Evolutionary conservation across 768 basidiomycete genomes (phyloP).

Genomic region (Termitomyces heimii): DNA sequence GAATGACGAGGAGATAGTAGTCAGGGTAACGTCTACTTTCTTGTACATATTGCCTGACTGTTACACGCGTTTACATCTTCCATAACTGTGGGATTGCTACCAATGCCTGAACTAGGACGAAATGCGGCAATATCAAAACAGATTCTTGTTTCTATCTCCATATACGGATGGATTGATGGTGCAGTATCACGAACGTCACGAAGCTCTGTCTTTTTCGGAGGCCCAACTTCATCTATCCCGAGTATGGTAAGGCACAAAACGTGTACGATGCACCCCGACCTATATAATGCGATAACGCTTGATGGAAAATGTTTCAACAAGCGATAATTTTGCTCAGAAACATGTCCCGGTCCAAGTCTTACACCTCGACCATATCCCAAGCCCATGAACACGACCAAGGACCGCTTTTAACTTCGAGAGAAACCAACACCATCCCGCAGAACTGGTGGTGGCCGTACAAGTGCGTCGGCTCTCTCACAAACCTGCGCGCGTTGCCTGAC

Average conservation of each 20-base stretch:
- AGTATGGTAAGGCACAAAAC: not conserved
- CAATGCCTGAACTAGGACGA: too few relatives aligned
- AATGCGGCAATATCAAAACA: not conserved
- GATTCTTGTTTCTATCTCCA: not conserved
- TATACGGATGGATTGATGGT: not conserved
- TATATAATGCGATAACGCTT: not conserved
- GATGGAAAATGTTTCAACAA: not conserved
- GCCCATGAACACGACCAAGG: not conserved
- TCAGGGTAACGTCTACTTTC: not conserved
- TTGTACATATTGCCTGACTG: not conserved
- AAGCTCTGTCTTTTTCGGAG: not conserved
- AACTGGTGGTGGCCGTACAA: conserved; percentile 24
- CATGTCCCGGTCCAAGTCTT: conserved; percentile 3
- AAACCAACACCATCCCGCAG: not conserved
- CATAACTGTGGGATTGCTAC: not conserved
- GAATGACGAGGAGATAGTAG: not conserved
- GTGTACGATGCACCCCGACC: not conserved
- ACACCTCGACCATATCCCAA: not conserved
- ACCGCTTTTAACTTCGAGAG: not conserved
- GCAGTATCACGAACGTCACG: not conserved
- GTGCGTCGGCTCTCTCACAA: conserved; percentile 6
- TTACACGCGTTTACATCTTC: not conserved
- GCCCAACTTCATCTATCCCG: too few relatives aligned
- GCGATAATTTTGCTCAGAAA: not conserved
- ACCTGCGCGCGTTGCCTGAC: not conserved